Conservation (phyloP, 2,329 filamentous ascomycete genomes). For the Trichoderma guizhouense region DNA sequence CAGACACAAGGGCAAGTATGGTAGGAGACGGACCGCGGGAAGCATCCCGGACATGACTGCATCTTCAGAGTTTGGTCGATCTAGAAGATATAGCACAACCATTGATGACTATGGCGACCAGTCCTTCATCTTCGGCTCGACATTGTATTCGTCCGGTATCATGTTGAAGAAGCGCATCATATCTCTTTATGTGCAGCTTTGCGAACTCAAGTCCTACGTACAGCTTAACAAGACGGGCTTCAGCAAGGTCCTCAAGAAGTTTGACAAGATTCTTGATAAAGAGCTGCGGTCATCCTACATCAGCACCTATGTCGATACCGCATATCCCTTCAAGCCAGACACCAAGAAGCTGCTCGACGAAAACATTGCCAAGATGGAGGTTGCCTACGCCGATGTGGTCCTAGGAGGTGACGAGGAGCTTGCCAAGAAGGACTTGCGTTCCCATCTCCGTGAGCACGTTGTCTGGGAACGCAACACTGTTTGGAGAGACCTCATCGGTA, state of each 20-base stretch:
- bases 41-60: conserved; percentile 53
- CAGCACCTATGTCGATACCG: conserved; percentile 66
- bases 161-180: conserved; percentile 91
- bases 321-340: conserved; percentile 74
- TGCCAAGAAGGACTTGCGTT: conserved; percentile 79
- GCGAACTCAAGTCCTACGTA: conserved; percentile 92
- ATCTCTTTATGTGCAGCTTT: conserved; percentile 83
- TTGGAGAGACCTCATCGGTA: conserved; percentile 98
- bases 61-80: conserved; percentile 57
- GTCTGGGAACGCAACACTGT: conserved; percentile 99
- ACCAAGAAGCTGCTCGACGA: conserved; percentile 70
- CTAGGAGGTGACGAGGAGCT: conserved; percentile 74
- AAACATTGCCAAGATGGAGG: conserved; percentile 71
- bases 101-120: conserved; percentile 80
- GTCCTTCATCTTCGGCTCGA: conserved; percentile 61
- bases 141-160: conserved; percentile 64
- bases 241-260: conserved; percentile 95
- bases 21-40: conserved; percentile 39
- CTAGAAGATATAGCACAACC: conserved; percentile 62
- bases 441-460: conserved; percentile 92
- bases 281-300: conserved; percentile 77
- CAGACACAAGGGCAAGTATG: conserved; percentile 39
- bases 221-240: conserved; percentile 97
- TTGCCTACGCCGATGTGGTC: conserved; percentile 75
- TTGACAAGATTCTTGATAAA: conserved; percentile 90